phyloP scores from a whole-genome alignment of 176 grass and related monocot species.

The Ensete glaucum region DNA sequence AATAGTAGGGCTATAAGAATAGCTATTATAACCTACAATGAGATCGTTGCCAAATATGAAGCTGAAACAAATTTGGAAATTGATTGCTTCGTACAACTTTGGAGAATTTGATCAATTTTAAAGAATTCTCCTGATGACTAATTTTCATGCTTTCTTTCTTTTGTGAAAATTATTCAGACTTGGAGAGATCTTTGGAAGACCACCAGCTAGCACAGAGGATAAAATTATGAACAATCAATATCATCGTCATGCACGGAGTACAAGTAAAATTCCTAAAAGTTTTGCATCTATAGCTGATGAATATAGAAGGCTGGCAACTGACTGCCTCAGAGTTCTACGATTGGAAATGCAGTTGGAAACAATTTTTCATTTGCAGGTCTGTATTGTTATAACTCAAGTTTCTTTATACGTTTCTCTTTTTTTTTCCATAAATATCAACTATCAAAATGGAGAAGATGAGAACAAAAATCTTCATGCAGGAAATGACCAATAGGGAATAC shows the following conservation, averaged over 20 bases:
- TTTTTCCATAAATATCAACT: constrained; percentile 5
- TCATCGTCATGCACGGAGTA: constrained; percentile 37
- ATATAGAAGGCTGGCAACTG: constrained; percentile 73
- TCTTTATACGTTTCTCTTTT: constrained; percentile 15
- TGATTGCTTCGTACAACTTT: no score
- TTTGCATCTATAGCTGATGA: constrained; percentile 73
- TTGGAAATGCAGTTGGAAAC: constrained; percentile 94
- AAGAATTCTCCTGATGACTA: background rate
- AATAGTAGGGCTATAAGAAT: no score
- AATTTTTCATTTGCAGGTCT: constrained; percentile 94
- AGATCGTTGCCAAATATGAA: no score
- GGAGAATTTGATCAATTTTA: background rate
- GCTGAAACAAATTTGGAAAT: no score
- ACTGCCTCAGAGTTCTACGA: constrained; percentile 86
- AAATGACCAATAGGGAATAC: constrained; percentile 93
- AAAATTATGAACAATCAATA: constrained; percentile 31
- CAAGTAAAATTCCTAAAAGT: constrained; percentile 69
- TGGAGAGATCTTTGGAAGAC: constrained; percentile 63
- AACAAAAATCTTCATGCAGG: constrained; percentile 35
- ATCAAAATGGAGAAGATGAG: constrained; percentile 12
- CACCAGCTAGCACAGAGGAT: constrained; percentile 24
- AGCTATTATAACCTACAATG: no score
- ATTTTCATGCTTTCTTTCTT: constrained; percentile 10
- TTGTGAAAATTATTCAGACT: constrained; percentile 35
- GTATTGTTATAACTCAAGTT: background rate